These are phyloP conservation scores for Leptographium flavum DNA, from an alignment of 2,329 filamentous ascomycete species.

Conservation along the genomic window DNA sequence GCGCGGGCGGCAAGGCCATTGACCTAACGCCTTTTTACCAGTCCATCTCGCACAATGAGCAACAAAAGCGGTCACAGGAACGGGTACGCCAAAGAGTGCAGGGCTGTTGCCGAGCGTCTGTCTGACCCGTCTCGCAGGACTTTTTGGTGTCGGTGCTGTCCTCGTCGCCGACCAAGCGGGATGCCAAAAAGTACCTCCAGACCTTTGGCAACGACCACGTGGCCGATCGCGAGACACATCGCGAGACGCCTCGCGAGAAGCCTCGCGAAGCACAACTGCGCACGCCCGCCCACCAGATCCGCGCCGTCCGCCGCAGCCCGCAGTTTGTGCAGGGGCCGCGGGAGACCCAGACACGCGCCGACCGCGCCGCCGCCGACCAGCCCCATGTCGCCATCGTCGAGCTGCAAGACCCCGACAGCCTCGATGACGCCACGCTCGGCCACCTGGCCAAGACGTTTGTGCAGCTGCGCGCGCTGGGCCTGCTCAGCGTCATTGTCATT, in stretches of 20 bases:
- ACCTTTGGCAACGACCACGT: constrained; percentile 48
- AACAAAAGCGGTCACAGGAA: constrained; percentile 31
- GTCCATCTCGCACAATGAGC: constrained; percentile 28
- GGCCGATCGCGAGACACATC: constrained; percentile 19
- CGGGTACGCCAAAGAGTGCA: constrained; percentile 21
- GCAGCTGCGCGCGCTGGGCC: constrained; percentile 68
- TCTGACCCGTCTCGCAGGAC: constrained; percentile 38
- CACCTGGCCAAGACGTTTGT: constrained; percentile 74
- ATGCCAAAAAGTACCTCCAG: constrained; percentile 82
- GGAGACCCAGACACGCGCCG: constrained; percentile 3
- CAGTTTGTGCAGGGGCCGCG: constrained; percentile 22
- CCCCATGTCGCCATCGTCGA: constrained; percentile 78
- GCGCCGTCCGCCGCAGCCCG: constrained; percentile 17
- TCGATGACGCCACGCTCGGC: constrained; percentile 53
- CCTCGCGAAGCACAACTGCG: too few species aligned
- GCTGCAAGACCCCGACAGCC: constrained; percentile 56
- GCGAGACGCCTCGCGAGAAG: too few species aligned
- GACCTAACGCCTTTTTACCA: constrained; percentile 18
- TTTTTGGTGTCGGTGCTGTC: constrained; percentile 77
- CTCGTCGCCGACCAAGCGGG: constrained; percentile 80
- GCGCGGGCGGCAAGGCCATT: constrained; percentile 1
- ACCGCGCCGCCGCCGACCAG: constrained; percentile 19
- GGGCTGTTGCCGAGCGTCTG: not conserved
- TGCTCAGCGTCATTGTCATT: constrained; percentile 70
- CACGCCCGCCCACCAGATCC: constrained; percentile 16